Percentiles rank a stretch among this genome's conserved stretches.
Evolutionary conservation across 768 basidiomycete species (phyloP).

Genomic region (Rhizopogon roseolus): DNA sequence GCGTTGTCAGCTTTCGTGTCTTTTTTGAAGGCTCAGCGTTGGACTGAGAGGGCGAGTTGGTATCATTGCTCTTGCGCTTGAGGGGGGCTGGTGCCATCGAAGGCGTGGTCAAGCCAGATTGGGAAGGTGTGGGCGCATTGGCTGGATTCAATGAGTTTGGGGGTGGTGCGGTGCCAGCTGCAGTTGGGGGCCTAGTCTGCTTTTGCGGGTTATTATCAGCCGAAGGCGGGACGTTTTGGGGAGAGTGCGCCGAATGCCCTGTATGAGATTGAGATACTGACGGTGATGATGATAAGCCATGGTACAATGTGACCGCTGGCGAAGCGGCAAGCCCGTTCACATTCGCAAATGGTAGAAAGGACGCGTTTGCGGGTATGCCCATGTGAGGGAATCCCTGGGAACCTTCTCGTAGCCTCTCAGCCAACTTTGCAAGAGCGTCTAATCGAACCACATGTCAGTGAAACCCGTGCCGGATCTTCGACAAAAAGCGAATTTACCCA

Average conservation of each 20-base stretch:
- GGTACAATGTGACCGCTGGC: constrained; percentile 43
- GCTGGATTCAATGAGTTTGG: constrained; percentile 21
- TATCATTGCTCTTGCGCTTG: constrained; percentile 49
- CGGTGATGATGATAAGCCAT: constrained; percentile 33
- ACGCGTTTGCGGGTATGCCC: constrained; percentile 1
- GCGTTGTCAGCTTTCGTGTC: constrained; percentile 49
- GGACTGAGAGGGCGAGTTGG: constrained; percentile 48
- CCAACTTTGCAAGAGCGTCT: constrained; percentile 42
- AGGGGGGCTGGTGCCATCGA: constrained; percentile 43
- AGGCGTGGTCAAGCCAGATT: constrained; percentile 42
- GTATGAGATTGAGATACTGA: constrained; percentile 39
- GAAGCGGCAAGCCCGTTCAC: constrained; percentile 16
- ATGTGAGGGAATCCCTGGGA: constrained; percentile 14
- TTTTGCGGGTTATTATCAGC: constrained; percentile 58
- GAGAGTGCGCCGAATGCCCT: constrained; percentile 35
- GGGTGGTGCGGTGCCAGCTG: constrained; percentile 33
- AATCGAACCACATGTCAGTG: constrained; percentile 12
- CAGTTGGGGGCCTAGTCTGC: constrained; percentile 55
- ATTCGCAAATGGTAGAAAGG: constrained; percentile 4
- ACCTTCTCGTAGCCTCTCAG: constrained; percentile 32
- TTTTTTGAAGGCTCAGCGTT: constrained; percentile 45
- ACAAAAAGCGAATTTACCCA: constrained; percentile 46
- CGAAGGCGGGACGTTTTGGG: constrained; percentile 44
- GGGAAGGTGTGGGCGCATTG: constrained; percentile 35
- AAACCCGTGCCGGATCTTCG: constrained; percentile 15